Percentiles rank a stretch among this genome's conserved stretches.
Conservation (phyloP, 1,139 yeast species). For the Scheffersomyces illinoinensis region DNA sequence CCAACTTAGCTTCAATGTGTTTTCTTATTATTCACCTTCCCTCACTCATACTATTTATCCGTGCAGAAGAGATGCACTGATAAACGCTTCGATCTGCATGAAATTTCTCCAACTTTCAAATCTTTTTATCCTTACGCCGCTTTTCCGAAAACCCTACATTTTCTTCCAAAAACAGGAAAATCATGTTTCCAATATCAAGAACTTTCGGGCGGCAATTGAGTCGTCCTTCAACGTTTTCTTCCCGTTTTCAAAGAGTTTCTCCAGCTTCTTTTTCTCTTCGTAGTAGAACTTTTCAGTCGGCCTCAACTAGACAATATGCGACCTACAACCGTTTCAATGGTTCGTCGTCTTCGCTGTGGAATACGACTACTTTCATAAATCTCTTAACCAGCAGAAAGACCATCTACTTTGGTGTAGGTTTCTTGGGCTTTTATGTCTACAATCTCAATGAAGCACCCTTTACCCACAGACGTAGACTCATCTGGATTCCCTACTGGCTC, state of each 20-base stretch:
- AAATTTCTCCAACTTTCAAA: not conserved
- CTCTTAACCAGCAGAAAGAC: constrained; percentile 10
- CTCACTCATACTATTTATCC: not conserved
- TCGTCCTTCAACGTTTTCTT: not conserved
- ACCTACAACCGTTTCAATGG: constrained; percentile 12
- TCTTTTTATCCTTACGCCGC: not conserved
- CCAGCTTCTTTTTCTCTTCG: not conserved
- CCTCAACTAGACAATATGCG: constrained; percentile 6
- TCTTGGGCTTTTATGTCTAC: constrained; percentile 52
- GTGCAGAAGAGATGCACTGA: not conserved
- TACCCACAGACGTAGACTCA: constrained; percentile 69
- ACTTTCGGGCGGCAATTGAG: not conserved
- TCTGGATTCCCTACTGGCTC: constrained; percentile 69
- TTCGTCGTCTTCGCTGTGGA: not conserved
- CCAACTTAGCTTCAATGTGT: no score
- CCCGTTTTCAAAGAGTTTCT: not conserved
- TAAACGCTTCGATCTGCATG: not conserved
- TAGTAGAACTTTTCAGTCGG: not conserved
- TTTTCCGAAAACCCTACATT: not conserved
- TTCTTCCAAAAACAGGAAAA: not conserved
- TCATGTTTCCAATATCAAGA: not conserved
- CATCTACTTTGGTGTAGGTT: constrained; percentile 9
- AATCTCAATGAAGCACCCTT: constrained; percentile 83
- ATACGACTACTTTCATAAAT: not conserved
- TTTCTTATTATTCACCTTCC: not conserved